Evolutionary conservation across 2,329 filamentous ascomycete species (phyloP).

Genomic region (Pseudogymnoascus verrucosus): DNA sequence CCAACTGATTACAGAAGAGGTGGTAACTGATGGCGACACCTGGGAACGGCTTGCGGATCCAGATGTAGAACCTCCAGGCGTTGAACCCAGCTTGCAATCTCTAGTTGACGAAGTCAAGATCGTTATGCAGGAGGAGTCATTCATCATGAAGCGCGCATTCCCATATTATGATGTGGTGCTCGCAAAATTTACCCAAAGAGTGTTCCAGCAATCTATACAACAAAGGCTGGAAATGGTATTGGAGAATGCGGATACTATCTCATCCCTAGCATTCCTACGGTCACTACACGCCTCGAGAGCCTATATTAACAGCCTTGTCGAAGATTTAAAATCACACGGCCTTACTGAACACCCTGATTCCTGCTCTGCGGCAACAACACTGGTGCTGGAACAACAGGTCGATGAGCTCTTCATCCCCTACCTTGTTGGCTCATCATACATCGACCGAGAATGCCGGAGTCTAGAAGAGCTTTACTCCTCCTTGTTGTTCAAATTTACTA

Average conservation of each 20-base stretch:
- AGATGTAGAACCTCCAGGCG: conserved; percentile 80
- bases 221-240: conserved; percentile 92
- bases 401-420: conserved; percentile 72
- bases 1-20: conserved; percentile 72
- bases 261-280: conserved; percentile 82
- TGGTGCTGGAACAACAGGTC: conserved; percentile 64
- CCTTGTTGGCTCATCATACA: conserved; percentile 60
- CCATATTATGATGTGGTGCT: conserved; percentile 94
- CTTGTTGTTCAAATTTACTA: conserved; percentile 88
- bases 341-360: conserved; percentile 92
- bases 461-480: conserved; percentile 82
- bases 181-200: conserved; percentile 83
- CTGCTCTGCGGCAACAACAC: conserved; percentile 75
- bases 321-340: conserved; percentile 89
- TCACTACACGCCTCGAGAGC: conserved; percentile 84
- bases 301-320: conserved; percentile 80
- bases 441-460: conserved; percentile 59
- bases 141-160: conserved; percentile 93
- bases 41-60: conserved; percentile 95
- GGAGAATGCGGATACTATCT: conserved; percentile 87
- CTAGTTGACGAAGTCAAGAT: conserved; percentile 90
- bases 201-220: conserved; percentile 97
- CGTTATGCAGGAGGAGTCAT: conserved; percentile 93
- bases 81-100: conserved; percentile 87
- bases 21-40: conserved; percentile 47